Conservation (phyloP, 2,329 filamentous ascomycete genomes). For the Aaosphaeria pasadenensis region DNA sequence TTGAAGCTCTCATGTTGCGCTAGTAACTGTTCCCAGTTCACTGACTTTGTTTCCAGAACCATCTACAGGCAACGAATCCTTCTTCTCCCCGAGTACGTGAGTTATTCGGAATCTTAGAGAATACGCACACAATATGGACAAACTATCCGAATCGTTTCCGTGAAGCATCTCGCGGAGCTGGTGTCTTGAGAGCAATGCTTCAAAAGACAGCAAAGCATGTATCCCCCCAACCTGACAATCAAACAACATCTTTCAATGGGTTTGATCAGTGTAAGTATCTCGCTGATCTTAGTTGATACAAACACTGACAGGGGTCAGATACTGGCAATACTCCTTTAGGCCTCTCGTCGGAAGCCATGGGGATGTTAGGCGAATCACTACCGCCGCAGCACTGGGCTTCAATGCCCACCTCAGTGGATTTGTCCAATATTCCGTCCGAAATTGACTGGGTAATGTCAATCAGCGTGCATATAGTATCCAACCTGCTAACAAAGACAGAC, state of each 20-base stretch:
- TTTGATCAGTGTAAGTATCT: neutral
- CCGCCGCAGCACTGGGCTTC: too few species aligned
- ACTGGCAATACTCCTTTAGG: too few species aligned
- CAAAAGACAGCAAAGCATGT: slow-evolving; percentile 5
- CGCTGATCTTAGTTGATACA: too few species aligned
- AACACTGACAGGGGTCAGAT: too few species aligned
- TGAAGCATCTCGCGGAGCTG: slow-evolving; percentile 13
- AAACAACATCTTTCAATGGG: neutral
- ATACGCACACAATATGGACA: slow-evolving; percentile 14
- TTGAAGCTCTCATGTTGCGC: too few species aligned
- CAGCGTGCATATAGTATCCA: neutral
- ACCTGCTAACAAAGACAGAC: neutral
- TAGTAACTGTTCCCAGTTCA: too few species aligned
- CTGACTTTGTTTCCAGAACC: slow-evolving; percentile 10
- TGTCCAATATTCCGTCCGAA: slow-evolving; percentile 11
- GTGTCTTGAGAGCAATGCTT: slow-evolving; percentile 13
- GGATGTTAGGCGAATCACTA: too few species aligned
- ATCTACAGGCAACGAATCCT: slow-evolving; percentile 8
- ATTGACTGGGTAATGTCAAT: slow-evolving; percentile 15
- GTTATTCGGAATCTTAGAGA: slow-evolving; percentile 8
- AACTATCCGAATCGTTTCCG: slow-evolving; percentile 13
- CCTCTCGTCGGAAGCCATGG: too few species aligned
- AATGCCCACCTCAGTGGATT: slow-evolving; percentile 2
- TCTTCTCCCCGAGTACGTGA: slow-evolving; percentile 4
- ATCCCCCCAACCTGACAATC: neutral